These are phyloP conservation scores for Termitomyces sp. DNA, from an alignment of 768 basidiomycete species.

Conservation along the genomic window DNA sequence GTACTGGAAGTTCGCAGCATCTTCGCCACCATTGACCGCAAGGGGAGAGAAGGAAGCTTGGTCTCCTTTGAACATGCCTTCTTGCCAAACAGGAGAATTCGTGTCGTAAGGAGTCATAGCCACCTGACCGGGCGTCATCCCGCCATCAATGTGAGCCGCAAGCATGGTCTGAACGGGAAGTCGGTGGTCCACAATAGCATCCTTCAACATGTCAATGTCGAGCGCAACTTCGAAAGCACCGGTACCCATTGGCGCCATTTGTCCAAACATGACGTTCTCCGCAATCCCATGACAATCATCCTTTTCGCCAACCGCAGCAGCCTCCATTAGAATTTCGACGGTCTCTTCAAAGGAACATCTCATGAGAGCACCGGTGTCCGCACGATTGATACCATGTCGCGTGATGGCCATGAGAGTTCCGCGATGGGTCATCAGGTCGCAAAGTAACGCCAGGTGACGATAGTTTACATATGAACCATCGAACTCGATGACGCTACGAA, in stretches of 20 bases:
- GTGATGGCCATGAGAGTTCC: conserved; percentile 97
- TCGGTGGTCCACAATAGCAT: conserved; percentile 95
- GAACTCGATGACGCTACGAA: conserved; percentile 96
- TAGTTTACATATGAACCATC: conserved; percentile 99
- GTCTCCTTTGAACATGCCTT: conserved; percentile 75
- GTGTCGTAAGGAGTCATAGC: conserved; percentile 97
- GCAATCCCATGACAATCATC: conserved; percentile 98
- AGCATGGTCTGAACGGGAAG: conserved; percentile 82
- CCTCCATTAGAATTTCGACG: conserved; percentile 98
- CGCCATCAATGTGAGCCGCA: conserved; percentile 75
- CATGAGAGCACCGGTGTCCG: conserved; percentile 98
- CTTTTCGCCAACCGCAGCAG: conserved; percentile 95
- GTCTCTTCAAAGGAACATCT: conserved; percentile 99
- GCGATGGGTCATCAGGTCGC: conserved; percentile 97
- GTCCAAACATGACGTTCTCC: conserved; percentile 99
- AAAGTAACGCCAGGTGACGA: conserved; percentile 92
- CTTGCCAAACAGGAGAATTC: conserved; percentile 83
- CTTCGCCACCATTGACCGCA: conserved; percentile 82
- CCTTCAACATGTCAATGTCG: conserved; percentile 98
- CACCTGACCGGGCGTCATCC: conserved; percentile 88
- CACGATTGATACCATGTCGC: conserved; percentile 97
- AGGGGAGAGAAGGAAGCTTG: conserved; percentile 94
- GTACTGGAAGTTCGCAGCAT: conserved; percentile 67
- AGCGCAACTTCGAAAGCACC: conserved; percentile 94
- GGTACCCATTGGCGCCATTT: conserved; percentile 99